A percentile compares a stretch with the other conserved stretches of the same genome.
These are phyloP conservation scores for Sphagnum tenellum DNA, from an alignment of 225 moss, liverwort and hornwort genomes.

Conservation along the genomic window DNA sequence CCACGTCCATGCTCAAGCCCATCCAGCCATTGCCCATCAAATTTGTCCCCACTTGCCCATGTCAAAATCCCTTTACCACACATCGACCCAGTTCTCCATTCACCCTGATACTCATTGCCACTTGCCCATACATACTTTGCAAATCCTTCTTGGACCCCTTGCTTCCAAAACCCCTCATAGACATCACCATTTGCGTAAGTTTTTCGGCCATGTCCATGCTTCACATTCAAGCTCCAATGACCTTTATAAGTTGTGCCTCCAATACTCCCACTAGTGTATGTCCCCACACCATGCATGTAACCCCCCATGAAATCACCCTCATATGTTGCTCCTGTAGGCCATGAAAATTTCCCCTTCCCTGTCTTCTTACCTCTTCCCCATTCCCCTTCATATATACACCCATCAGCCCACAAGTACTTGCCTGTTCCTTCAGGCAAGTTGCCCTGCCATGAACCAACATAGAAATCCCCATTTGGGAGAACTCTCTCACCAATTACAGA, in stretches of 20 bases:
- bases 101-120: conserved; percentile 83
- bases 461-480: conserved; percentile 95
- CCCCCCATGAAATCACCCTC: conserved; percentile 96
- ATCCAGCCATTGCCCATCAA: conserved; percentile 93
- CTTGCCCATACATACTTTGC: conserved; percentile 83
- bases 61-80: conserved; percentile 73
- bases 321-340: conserved; percentile 97
- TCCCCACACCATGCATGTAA: conserved; percentile 94
- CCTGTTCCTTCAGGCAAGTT: conserved; percentile 90
- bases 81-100: conserved; percentile 90
- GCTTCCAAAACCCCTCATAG: conserved; percentile 92
- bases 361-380: conserved; percentile 98
- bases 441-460: conserved; percentile 97
- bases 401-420: conserved; percentile 97
- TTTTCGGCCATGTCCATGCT: conserved; percentile 85
- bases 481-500: conserved; percentile 70
- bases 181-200: conserved; percentile 93
- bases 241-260: conserved; percentile 93
- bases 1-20: conserved; percentile 95
- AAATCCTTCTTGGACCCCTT: conserved; percentile 81
- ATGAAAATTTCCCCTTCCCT: conserved; percentile 94
- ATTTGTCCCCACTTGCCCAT: conserved; percentile 86
- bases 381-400: conserved; percentile 97
- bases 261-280: conserved; percentile 58
- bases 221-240: conserved; percentile 95